phyloP scores from a whole-genome alignment of 2,329 filamentous ascomycete genomes.

The Nakataea oryzae region DNA sequence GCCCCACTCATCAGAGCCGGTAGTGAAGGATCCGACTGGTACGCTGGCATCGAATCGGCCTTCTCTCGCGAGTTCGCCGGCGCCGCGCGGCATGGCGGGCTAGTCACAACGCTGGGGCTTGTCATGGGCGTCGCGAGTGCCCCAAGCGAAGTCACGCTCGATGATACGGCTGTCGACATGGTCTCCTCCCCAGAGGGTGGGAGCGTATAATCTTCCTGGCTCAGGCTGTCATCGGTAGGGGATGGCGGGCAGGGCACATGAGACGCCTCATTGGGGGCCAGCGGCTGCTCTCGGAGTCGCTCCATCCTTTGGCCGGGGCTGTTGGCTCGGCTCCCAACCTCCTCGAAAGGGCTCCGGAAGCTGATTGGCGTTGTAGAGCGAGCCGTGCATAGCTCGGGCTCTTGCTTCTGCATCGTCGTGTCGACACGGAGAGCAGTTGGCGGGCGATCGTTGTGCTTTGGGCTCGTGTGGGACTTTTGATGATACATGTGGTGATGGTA shows the following conservation, averaged over 20 bases:
- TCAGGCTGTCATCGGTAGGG: constrained; percentile 27
- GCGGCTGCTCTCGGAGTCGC: constrained; percentile 12
- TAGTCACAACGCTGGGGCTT: constrained; percentile 41
- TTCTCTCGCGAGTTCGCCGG: constrained; percentile 25
- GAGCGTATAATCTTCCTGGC: constrained; percentile 8
- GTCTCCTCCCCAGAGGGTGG: constrained; percentile 28
- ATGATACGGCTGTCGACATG: constrained; percentile 34
- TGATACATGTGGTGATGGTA: constrained; percentile 31
- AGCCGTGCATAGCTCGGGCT: background rate
- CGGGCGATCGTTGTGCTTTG: constrained; percentile 36
- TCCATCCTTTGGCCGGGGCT: background rate
- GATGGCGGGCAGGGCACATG: constrained; percentile 32
- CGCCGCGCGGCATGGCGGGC: constrained; percentile 31
- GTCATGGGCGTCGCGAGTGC: constrained; percentile 39
- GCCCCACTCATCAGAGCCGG: constrained; percentile 53
- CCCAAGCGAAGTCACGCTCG: constrained; percentile 40
- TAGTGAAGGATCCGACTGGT: constrained; percentile 54
- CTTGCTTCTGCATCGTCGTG: constrained; percentile 4
- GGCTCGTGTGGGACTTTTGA: constrained; percentile 30
- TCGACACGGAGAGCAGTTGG: constrained; percentile 34
- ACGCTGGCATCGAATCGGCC: constrained; percentile 37
- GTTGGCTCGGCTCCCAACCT: background rate
- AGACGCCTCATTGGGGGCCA: constrained; percentile 15
- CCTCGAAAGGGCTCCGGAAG: background rate
- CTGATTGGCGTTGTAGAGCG: background rate